phyloP scores from a whole-genome alignment of 768 basidiomycete species.

The Naganishia kalamii region DNA sequence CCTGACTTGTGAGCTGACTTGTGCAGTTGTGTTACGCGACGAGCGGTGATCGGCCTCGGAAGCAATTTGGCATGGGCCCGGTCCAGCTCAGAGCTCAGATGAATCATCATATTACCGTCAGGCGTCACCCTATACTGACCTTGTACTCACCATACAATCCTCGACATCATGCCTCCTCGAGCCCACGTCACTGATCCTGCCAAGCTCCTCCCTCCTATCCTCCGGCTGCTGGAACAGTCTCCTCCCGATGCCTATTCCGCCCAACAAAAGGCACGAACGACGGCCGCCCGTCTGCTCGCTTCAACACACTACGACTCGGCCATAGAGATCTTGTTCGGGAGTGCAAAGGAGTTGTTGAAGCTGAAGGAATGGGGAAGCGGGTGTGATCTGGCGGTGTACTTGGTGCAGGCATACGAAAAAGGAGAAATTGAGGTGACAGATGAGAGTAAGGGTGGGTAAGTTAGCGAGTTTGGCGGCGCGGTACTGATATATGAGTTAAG shows the following conservation, averaged over 20 bases:
- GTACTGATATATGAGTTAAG: slow-evolving; percentile 48
- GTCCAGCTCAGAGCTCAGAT: too few relatives aligned
- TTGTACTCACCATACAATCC: too few relatives aligned
- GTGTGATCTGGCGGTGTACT: slow-evolving; percentile 69
- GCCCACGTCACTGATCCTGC: slow-evolving; percentile 28
- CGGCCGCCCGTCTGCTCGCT: slow-evolving; percentile 63
- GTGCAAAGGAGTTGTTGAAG: slow-evolving; percentile 80
- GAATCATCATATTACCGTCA: too few relatives aligned
- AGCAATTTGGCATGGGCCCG: too few relatives aligned
- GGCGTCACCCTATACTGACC: too few relatives aligned
- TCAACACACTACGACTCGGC: slow-evolving; percentile 70
- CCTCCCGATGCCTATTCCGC: slow-evolving; percentile 81
- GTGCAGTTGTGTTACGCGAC: too few relatives aligned
- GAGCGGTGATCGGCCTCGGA: too few relatives aligned
- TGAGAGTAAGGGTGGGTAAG: slow-evolving; percentile 63
- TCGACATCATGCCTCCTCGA: slow-evolving; percentile 41
- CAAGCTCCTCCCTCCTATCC: slow-evolving; percentile 41
- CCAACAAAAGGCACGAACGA: slow-evolving; percentile 93
- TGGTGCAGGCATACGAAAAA: slow-evolving; percentile 76
- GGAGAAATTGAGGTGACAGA: slow-evolving; percentile 67
- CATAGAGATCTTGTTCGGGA: slow-evolving; percentile 87
- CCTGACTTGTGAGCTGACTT: too few relatives aligned
- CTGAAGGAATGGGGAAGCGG: slow-evolving; percentile 82
- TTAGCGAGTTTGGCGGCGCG: neutral
- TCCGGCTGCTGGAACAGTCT: slow-evolving; percentile 43